These are phyloP conservation scores for Adansonia digitata DNA, from an alignment of 345 rosid species.

Conservation along the genomic window DNA sequence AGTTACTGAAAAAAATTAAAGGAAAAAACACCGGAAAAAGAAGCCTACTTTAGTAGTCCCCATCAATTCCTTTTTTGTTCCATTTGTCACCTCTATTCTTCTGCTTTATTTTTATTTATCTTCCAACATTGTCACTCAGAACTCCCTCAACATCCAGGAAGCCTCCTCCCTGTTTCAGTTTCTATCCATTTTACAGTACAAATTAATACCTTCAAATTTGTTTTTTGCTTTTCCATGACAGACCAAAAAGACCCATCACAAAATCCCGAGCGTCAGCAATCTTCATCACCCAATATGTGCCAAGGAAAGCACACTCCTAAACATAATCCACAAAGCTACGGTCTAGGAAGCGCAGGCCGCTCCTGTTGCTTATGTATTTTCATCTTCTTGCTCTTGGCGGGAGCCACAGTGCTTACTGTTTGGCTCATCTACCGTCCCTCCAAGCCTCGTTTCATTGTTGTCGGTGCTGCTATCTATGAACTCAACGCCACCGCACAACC, in stretches of 20 bases:
- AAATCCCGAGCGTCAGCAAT: neutral
- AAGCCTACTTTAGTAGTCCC: neutral
- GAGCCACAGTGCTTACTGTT: slow-evolving; percentile 42
- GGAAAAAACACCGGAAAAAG: neutral
- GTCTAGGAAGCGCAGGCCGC: slow-evolving; percentile 10
- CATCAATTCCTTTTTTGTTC: slow-evolving; percentile 9
- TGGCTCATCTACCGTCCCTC: slow-evolving; percentile 80
- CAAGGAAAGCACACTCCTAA: neutral
- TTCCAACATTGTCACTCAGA: neutral
- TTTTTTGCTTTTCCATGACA: neutral
- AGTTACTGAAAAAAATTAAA: neutral
- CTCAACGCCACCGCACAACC: slow-evolving; percentile 65
- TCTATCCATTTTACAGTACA: neutral
- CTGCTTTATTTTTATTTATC: neutral
- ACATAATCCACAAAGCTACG: neutral
- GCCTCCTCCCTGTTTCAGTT: neutral
- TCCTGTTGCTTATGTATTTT: slow-evolving; percentile 20
- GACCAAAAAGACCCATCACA: neutral
- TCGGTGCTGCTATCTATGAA: slow-evolving; percentile 64
- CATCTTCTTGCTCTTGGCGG: slow-evolving; percentile 57
- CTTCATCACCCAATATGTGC: neutral
- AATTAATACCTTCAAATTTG: neutral
- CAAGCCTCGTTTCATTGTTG: slow-evolving; percentile 64
- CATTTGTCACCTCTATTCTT: slow-evolving; percentile 20
- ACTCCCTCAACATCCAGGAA: neutral